Percentiles rank a stretch among this genome's conserved stretches.
These are phyloP conservation scores for Syzygium aqueum DNA, from an alignment of 345 rosid species.

Conservation along the genomic window DNA sequence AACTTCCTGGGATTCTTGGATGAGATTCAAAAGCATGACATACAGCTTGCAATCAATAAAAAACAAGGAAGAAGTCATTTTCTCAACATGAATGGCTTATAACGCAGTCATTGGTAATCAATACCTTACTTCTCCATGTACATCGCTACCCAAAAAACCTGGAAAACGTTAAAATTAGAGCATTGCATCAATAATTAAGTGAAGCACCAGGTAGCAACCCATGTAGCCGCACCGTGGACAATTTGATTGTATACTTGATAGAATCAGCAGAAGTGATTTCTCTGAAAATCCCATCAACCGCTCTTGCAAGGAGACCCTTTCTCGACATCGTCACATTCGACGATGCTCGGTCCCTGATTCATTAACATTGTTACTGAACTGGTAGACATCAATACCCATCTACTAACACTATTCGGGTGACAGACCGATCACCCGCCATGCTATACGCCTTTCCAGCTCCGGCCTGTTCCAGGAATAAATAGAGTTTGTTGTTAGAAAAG, in stretches of 20 bases:
- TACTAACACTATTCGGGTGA: neutral
- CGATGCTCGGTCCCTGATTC: slow-evolving; percentile 54
- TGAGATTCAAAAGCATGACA: neutral
- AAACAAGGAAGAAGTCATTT: neutral
- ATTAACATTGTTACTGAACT: neutral
- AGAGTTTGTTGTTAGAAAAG: neutral
- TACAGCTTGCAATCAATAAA: neutral
- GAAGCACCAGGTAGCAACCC: neutral
- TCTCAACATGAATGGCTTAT: neutral
- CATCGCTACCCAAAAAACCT: slow-evolving; percentile 58
- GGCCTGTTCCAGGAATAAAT: slow-evolving; percentile 37
- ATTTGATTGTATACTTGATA: slow-evolving; percentile 38
- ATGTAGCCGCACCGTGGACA: slow-evolving; percentile 57
- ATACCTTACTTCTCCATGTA: slow-evolving; percentile 95
- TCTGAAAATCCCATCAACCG: slow-evolving; percentile 59
- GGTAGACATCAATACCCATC: neutral
- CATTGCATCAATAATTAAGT: neutral
- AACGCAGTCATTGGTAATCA: neutral
- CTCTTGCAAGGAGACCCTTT: slow-evolving; percentile 71
- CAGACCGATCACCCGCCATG: slow-evolving; percentile 52
- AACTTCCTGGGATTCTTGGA: neutral
- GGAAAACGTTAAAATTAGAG: neutral
- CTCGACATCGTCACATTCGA: slow-evolving; percentile 39
- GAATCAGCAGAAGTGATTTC: slow-evolving; percentile 33
- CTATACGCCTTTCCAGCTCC: slow-evolving; percentile 90